These are phyloP conservation scores for Keithomyces neogunnii DNA, from an alignment of 2,329 filamentous ascomycete genomes.

Conservation along the genomic window DNA sequence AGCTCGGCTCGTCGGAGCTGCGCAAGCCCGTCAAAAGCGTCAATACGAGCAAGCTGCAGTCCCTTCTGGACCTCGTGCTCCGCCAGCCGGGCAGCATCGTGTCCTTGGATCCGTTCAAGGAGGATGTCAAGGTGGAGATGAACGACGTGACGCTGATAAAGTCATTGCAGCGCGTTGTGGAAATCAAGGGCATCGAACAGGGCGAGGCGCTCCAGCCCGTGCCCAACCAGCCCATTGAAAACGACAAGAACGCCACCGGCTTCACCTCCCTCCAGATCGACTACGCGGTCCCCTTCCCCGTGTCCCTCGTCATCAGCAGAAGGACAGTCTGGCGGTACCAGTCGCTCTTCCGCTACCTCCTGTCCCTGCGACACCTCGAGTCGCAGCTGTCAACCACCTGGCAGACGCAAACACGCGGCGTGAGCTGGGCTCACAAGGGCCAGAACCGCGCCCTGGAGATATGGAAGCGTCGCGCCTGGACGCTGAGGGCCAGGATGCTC, in stretches of 20 bases:
- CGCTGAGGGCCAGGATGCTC: slow-evolving; percentile 84
- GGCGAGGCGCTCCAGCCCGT: slow-evolving; percentile 73
- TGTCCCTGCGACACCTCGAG: slow-evolving; percentile 85
- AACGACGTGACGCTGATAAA: slow-evolving; percentile 90
- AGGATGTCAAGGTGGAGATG: slow-evolving; percentile 96
- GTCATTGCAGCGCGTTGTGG: slow-evolving; percentile 91
- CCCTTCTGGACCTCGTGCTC: slow-evolving; percentile 86
- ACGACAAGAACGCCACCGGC: slow-evolving; percentile 79
- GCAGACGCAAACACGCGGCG: slow-evolving; percentile 77
- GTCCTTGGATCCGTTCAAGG: slow-evolving; percentile 92
- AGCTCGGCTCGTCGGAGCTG: slow-evolving; percentile 81
- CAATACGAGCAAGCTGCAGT: slow-evolving; percentile 90
- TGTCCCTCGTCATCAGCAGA: slow-evolving; percentile 89
- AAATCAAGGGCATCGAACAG: slow-evolving; percentile 90
- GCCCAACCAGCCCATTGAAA: slow-evolving; percentile 58
- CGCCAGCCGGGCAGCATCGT: slow-evolving; percentile 95
- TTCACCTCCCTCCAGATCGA: slow-evolving; percentile 92
- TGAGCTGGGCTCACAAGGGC: slow-evolving; percentile 76
- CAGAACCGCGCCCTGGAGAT: slow-evolving; percentile 67
- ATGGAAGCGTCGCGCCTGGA: slow-evolving; percentile 92
- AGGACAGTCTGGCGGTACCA: slow-evolving; percentile 98
- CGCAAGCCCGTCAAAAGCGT: slow-evolving; percentile 82
- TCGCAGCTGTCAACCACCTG: slow-evolving; percentile 78
- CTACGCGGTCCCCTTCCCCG: slow-evolving; percentile 87
- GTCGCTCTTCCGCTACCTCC: slow-evolving; percentile 85